Conservation (phyloP, 768 basidiomycete species). For the Russula emetica region DNA sequence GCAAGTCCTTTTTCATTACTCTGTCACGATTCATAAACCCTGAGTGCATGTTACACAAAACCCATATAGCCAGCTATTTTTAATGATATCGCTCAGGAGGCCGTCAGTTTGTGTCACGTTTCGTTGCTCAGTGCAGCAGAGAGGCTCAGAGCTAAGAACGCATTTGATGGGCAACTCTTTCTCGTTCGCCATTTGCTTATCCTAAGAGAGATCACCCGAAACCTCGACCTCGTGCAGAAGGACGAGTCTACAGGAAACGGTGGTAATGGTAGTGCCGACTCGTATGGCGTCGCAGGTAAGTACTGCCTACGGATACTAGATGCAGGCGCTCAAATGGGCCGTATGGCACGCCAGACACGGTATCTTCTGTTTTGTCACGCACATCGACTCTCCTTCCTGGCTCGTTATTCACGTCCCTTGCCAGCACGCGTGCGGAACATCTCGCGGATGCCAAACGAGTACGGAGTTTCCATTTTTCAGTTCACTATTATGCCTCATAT, state of each 20-base stretch:
- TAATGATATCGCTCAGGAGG: conserved; percentile 94
- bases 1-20: conserved; percentile 40
- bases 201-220: conserved; percentile 83
- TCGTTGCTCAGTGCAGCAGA: conserved; percentile 74
- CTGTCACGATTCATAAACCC: background rate
- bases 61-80: conserved; percentile 79
- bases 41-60: background rate
- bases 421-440: conserved; percentile 59
- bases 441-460: conserved; percentile 73
- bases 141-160: conserved; percentile 50
- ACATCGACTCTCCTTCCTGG: conserved; percentile 62
- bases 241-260: conserved; percentile 38
- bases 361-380: conserved; percentile 55
- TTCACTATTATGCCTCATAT: background rate
- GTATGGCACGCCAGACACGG: conserved; percentile 40
- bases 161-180: conserved; percentile 77
- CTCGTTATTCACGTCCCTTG: conserved; percentile 64
- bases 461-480: conserved; percentile 27
- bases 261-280: conserved; percentile 34
- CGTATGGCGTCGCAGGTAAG: conserved; percentile 58
- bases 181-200: conserved; percentile 86
- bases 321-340: background rate
- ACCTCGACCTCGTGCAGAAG: conserved; percentile 58
- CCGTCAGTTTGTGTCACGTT: conserved; percentile 73
- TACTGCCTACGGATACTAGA: conserved; percentile 9